Conservation (phyloP, 805 yeast genomes). For the Yarrowia sp. region DNA sequence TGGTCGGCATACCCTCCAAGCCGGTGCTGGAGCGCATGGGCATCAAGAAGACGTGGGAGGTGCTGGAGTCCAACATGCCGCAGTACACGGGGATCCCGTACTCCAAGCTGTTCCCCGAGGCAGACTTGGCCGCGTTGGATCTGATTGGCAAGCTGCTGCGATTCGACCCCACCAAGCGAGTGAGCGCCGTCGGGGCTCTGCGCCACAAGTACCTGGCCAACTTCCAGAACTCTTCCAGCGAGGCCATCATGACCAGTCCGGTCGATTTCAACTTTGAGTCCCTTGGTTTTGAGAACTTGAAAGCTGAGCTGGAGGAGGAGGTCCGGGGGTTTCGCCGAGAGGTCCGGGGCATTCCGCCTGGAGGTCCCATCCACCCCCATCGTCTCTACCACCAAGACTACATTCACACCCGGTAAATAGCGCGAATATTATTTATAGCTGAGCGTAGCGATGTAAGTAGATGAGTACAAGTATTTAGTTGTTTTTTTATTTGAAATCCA, state of each 20-base stretch:
- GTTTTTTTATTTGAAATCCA: neutral
- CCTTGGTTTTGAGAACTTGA: conserved; percentile 26
- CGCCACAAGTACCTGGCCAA: conserved; percentile 53
- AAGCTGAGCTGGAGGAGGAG: conserved; percentile 29
- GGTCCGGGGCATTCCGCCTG: conserved; percentile 28
- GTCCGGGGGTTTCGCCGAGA: conserved; percentile 30
- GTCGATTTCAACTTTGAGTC: conserved; percentile 72
- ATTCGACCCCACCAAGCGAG: conserved; percentile 63
- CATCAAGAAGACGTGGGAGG: conserved; percentile 18
- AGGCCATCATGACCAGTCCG: conserved; percentile 49
- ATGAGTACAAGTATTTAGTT: neutral
- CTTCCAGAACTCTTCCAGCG: conserved; percentile 51
- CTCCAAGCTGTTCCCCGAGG: conserved; percentile 57
- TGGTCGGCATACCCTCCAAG: conserved; percentile 66
- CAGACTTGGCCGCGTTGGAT: conserved; percentile 48
- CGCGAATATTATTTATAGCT: conserved; percentile 7
- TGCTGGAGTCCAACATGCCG: conserved; percentile 19
- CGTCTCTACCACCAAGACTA: conserved; percentile 17
- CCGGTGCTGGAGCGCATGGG: conserved; percentile 25
- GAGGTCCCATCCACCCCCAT: neutral
- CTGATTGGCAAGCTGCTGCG: conserved; percentile 54
- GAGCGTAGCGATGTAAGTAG: neutral
- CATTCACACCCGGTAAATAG: conserved; percentile 17
- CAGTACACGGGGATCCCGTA: conserved; percentile 24
- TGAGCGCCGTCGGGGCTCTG: conserved; percentile 55